phyloP scores from a whole-genome alignment of 352 stramenopile species.

The Pythium biforme region DNA sequence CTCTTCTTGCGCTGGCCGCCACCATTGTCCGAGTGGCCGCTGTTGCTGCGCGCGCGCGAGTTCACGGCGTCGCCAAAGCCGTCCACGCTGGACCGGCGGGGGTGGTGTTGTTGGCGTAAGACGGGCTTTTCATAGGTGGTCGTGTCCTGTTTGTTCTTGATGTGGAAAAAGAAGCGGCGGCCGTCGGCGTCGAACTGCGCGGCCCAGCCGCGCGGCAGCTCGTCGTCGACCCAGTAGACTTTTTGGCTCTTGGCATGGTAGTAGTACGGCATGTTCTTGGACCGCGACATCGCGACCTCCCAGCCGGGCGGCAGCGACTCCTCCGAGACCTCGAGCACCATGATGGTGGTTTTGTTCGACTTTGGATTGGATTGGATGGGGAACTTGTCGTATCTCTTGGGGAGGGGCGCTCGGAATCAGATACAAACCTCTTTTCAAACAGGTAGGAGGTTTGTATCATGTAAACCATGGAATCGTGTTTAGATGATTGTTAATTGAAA shows the following conservation, averaged over 20 bases:
- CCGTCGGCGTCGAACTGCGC: constrained; percentile 73
- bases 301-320: constrained; percentile 67
- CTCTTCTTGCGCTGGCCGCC: constrained; percentile 52
- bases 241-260: constrained; percentile 74
- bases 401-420: background rate
- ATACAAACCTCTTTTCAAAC: background rate
- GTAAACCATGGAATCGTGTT: background rate
- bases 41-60: background rate
- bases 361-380: background rate
- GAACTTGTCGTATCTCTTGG: background rate
- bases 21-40: background rate
- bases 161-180: constrained; percentile 72
- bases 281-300: constrained; percentile 78
- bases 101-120: constrained; percentile 25
- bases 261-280: constrained; percentile 87
- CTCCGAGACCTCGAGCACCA: constrained; percentile 52
- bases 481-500: background rate
- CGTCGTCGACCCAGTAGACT: constrained; percentile 83
- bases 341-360: constrained; percentile 9
- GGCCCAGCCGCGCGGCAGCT: constrained; percentile 76
- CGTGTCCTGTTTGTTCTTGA: constrained; percentile 64
- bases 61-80: background rate
- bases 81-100: background rate
- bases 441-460: background rate
- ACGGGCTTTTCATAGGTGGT: constrained; percentile 75